phyloP scores from a whole-genome alignment of 2,329 filamentous ascomycete species.

The Aspergillus sergii region DNA sequence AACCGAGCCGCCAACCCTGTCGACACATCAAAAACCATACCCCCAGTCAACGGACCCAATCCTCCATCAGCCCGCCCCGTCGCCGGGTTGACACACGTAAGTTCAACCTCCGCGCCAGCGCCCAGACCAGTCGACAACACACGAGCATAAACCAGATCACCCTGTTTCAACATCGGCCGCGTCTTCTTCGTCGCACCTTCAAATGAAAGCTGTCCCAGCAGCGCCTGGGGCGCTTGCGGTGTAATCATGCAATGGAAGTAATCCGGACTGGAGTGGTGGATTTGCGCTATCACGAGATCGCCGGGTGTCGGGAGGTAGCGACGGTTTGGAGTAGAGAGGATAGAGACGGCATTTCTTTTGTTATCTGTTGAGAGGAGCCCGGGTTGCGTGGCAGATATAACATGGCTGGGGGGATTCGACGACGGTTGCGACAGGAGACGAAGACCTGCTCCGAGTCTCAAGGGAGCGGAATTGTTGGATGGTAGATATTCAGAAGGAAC shows the following conservation, averaged over 20 bases:
- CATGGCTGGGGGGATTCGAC: constrained; percentile 59
- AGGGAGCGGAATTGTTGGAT: constrained; percentile 64
- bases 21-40: constrained; percentile 83
- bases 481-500: constrained; percentile 70
- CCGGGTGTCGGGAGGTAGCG: constrained; percentile 78
- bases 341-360: constrained; percentile 42
- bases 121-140: constrained; percentile 76
- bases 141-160: constrained; percentile 86
- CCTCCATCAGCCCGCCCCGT: constrained; percentile 92
- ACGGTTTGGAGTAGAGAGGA: constrained; percentile 40
- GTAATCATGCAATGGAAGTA: constrained; percentile 79
- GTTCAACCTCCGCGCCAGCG: constrained; percentile 82
- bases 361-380: constrained; percentile 41
- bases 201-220: constrained; percentile 87
- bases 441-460: constrained; percentile 82
- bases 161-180: constrained; percentile 72
- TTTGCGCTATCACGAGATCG: constrained; percentile 85
- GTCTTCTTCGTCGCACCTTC: constrained; percentile 92
- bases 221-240: constrained; percentile 61
- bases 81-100: constrained; percentile 83
- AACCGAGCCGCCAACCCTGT: constrained; percentile 79
- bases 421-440: constrained; percentile 75
- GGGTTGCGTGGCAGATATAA: constrained; percentile 37
- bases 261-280: constrained; percentile 75
- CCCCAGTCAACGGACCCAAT: constrained; percentile 77